Conservation (phyloP, 2,329 filamentous ascomycete species). For the Paecilomyces variotii region DNA sequence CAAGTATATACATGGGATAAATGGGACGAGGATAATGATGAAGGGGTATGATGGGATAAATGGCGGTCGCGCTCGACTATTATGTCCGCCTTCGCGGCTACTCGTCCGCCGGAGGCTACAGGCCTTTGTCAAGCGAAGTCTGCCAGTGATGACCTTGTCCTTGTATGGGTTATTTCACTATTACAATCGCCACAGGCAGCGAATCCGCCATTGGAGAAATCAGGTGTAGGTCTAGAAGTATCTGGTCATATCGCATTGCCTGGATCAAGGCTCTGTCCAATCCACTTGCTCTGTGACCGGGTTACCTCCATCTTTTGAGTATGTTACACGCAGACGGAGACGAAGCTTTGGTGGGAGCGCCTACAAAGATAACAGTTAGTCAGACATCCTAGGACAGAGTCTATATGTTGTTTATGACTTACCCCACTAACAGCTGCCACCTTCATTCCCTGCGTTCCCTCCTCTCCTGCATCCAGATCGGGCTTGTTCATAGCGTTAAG, state of each 20-base stretch:
- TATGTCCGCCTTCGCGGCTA: background rate
- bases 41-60: background rate
- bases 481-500: conserved; percentile 79
- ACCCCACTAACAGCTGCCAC: conserved; percentile 80
- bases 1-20: background rate
- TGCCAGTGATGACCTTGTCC: background rate
- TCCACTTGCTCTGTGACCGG: conserved; percentile 87
- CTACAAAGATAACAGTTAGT: conserved; percentile 41
- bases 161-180: background rate
- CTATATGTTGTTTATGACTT: conserved; percentile 42
- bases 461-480: conserved; percentile 66
- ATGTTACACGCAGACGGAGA: conserved; percentile 77
- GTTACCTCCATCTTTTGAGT: conserved; percentile 60
- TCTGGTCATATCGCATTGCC: background rate
- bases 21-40: background rate
- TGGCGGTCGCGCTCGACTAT: background rate
- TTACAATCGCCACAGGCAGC: background rate
- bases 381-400: conserved; percentile 10
- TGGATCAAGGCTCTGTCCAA: conserved; percentile 68
- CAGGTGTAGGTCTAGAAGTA: background rate
- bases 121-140: background rate
- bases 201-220: background rate
- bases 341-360: conserved; percentile 61
- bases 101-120: background rate
- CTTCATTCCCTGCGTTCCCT: conserved; percentile 86